Conservation (phyloP, 2,329 filamentous ascomycete species). For the Geoglossum cookeanum region DNA sequence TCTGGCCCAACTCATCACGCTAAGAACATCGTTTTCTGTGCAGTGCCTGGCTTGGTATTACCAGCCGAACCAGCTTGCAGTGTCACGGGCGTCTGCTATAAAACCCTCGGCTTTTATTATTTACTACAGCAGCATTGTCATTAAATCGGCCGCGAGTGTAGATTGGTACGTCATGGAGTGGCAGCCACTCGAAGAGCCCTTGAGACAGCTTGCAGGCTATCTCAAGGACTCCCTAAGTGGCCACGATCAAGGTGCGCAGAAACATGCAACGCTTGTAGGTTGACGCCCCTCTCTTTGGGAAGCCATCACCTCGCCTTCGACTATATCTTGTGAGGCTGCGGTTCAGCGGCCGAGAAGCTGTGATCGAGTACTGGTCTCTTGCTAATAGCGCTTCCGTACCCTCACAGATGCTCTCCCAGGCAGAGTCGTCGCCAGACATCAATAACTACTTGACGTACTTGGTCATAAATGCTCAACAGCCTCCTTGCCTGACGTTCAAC, state of each 20-base stretch:
- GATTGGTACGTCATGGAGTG: conserved; percentile 49
- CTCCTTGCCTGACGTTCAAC: conserved; percentile 39
- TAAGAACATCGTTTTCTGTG: background rate
- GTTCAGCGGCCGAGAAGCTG: conserved; percentile 1
- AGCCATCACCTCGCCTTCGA: background rate
- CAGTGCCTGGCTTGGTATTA: conserved; percentile 1
- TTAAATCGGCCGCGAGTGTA: background rate
- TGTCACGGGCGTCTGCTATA: background rate
- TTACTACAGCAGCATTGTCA: background rate
- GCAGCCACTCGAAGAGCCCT: conserved; percentile 73
- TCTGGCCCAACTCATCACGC: background rate
- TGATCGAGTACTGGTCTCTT: conserved; percentile 11
- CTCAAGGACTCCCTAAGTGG: conserved; percentile 84
- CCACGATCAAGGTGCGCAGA: conserved; percentile 60
- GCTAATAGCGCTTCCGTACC: background rate
- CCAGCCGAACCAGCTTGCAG: background rate
- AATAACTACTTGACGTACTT: conserved; percentile 94
- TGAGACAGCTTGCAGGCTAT: conserved; percentile 75
- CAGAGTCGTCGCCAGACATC: conserved; percentile 75
- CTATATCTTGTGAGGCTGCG: background rate
- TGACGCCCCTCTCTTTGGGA: background rate
- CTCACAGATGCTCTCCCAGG: conserved; percentile 73
- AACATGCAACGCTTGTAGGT: conserved; percentile 74
- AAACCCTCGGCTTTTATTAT: background rate
- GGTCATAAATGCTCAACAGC: conserved; percentile 49